A percentile compares a stretch with the other conserved stretches of the same genome.
phyloP scores from a whole-genome alignment of 78 protist species.

The Dictyostelium intermedium region DNA sequence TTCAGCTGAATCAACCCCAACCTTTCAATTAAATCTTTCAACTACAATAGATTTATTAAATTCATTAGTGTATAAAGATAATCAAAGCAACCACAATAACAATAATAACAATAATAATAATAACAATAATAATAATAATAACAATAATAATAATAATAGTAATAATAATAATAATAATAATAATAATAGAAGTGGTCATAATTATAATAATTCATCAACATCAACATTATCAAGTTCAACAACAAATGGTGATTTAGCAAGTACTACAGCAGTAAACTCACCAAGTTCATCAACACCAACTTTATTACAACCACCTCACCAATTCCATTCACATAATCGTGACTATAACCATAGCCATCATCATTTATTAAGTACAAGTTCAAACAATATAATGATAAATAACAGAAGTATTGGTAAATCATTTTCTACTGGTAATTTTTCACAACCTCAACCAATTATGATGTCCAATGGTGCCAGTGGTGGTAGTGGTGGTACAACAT shows the following conservation, averaged over 20 bases:
- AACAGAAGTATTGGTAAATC: slow-evolving; percentile 1
- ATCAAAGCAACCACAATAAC: not conserved
- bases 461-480: not conserved
- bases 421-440: slow-evolving; percentile 4
- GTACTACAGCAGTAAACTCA: not conserved
- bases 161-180: not conserved
- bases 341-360: not conserved
- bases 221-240: not conserved
- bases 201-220: not conserved
- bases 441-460: not conserved
- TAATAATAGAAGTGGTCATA: not conserved
- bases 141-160: not conserved
- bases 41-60: not conserved
- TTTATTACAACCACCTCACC: not conserved
- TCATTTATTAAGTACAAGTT: not conserved
- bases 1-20: slow-evolving; percentile 25
- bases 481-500: not conserved
- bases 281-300: not conserved
- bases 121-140: not conserved
- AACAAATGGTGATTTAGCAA: not conserved
- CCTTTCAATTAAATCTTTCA: not conserved
- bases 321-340: not conserved
- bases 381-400: not conserved
- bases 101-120: not conserved
- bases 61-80: not conserved